Percentiles rank a stretch among this genome's conserved stretches.
Evolutionary conservation across 1,139 yeast genomes (phyloP).

Genomic region (Chernovozyma sophiae-reginae): DNA sequence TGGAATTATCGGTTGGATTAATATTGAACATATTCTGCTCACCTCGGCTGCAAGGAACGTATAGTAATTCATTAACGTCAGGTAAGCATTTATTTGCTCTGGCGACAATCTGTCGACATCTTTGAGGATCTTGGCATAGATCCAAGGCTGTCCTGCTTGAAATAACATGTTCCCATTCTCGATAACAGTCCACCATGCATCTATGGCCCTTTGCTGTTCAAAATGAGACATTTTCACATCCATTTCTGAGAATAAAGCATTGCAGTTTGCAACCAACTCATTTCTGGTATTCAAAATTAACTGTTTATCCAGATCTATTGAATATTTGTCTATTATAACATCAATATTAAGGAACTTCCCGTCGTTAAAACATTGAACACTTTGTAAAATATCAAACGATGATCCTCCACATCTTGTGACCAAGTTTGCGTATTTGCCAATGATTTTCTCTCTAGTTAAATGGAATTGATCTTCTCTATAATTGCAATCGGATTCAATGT

Average conservation of each 20-base stretch:
- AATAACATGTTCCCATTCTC: conserved; percentile 63
- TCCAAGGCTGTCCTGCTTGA: conserved; percentile 62
- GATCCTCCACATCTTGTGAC: conserved; percentile 69
- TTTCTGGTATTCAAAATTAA: conserved; percentile 15
- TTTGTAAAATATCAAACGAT: conserved; percentile 56
- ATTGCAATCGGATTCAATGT: conserved; percentile 73
- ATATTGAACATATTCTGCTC: conserved; percentile 61
- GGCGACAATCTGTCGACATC: conserved; percentile 26
- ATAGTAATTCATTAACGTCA: conserved; percentile 43
- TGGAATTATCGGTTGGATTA: conserved; percentile 74
- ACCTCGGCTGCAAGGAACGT: conserved; percentile 69
- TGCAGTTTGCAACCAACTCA: conserved; percentile 18
- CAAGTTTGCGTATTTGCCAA: conserved; percentile 82
- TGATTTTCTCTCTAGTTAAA: conserved; percentile 58
- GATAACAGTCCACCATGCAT: conserved; percentile 58
- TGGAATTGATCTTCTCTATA: conserved; percentile 60
- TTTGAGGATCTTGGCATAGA: conserved; percentile 23
- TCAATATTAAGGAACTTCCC: conserved; percentile 26
- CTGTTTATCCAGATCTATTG: conserved; percentile 13
- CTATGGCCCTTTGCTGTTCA: conserved; percentile 58
- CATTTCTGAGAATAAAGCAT: conserved; percentile 27
- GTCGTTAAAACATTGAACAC: conserved; percentile 23
- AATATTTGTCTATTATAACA: conserved; percentile 12
- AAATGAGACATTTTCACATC: conserved; percentile 40
- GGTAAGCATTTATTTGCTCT: conserved; percentile 12